Conservation (phyloP, 164 flowering plant species). For the Magnolia kwangsiensis region DNA sequence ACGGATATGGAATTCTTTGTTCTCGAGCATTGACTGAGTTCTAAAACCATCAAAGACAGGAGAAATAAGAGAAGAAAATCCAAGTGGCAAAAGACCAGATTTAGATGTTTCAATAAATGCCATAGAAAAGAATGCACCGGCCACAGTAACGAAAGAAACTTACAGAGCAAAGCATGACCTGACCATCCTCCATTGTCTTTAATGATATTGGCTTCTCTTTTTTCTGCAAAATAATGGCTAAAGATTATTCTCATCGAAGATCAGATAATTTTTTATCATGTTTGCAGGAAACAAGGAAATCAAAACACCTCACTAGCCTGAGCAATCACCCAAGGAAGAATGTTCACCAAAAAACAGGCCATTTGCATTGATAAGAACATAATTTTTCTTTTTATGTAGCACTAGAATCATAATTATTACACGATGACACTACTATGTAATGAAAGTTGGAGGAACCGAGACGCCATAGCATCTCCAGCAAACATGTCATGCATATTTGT, state of each 20-base stretch:
- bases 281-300: no score
- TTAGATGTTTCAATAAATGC: neutral
- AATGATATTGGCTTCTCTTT: constrained; percentile 70
- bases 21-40: constrained; percentile 84
- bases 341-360: no score
- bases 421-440: no score
- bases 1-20: constrained; percentile 74
- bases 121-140: neutral
- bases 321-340: no score
- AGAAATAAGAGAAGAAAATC: neutral
- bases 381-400: no score
- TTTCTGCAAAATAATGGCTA: constrained; percentile 43
- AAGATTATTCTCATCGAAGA: neutral
- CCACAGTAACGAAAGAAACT: constrained; percentile 18
- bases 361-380: no score
- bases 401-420: no score
- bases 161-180: constrained; percentile 78
- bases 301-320: no score
- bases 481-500: no score
- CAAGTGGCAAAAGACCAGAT: neutral
- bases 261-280: no score
- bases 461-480: no score
- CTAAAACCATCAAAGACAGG: constrained; percentile 27
- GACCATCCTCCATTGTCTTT: constrained; percentile 98
- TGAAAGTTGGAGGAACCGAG: no score